phyloP scores from a whole-genome alignment of 2,329 filamentous ascomycete species.

The Clarireedia homoeocarpa region DNA sequence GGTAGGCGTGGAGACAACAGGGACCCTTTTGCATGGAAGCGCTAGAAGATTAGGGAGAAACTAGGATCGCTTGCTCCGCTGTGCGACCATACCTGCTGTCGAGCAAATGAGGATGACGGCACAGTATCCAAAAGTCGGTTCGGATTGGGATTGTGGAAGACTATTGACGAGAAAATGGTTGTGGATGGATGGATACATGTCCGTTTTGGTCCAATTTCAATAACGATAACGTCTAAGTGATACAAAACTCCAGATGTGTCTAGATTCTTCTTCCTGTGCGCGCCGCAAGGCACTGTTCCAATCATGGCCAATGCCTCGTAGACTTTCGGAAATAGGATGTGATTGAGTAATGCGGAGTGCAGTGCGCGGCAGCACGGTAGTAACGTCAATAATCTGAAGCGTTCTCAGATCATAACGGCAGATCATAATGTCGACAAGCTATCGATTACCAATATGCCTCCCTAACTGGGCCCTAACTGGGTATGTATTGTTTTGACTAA shows the following conservation, averaged over 20 bases:
- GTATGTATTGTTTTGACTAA: no score
- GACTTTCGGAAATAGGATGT: background rate
- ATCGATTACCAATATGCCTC: background rate
- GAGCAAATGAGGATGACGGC: background rate
- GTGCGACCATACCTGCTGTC: background rate
- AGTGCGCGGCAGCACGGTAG: background rate
- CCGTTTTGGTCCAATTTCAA: no score
- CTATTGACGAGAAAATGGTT: background rate
- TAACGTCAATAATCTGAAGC: background rate
- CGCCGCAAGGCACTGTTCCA: background rate
- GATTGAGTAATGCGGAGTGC: background rate
- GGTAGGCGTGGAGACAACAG: conserved; percentile 4
- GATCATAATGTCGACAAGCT: background rate
- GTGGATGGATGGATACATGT: no score
- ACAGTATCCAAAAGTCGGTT: background rate
- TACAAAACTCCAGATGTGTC: background rate
- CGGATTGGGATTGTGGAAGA: background rate
- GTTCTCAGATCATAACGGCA: background rate
- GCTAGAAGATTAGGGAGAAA: conserved; percentile 8
- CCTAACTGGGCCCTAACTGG: no score
- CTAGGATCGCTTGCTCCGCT: background rate
- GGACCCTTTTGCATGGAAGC: conserved; percentile 3
- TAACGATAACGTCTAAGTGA: no score
- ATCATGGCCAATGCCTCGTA: background rate
- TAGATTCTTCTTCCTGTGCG: no score